These are phyloP conservation scores for Colletotrichum limetticola DNA, from an alignment of 2,329 filamentous ascomycete genomes.

Conservation along the genomic window DNA sequence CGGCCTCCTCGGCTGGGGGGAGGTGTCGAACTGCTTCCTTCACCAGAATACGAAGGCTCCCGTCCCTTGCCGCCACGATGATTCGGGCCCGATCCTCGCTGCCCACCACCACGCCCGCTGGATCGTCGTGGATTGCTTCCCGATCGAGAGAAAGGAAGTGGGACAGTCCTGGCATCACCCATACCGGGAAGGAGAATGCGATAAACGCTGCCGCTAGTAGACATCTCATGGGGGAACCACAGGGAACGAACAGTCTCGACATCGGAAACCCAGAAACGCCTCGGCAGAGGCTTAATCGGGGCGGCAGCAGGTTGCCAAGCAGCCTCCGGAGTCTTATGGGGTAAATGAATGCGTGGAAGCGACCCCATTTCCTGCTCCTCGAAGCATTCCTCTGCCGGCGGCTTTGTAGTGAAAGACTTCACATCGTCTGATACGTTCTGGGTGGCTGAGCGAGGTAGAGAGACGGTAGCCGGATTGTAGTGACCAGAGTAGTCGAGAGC, in stretches of 20 bases:
- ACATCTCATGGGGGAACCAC: constrained; percentile 39
- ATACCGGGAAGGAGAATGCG: constrained; percentile 56
- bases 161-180: constrained; percentile 49
- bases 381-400: constrained; percentile 82
- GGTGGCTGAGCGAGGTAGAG: constrained; percentile 59
- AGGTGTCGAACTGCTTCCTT: constrained; percentile 34
- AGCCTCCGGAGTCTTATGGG: constrained; percentile 68
- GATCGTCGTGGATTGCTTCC: constrained; percentile 46
- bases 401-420: constrained; percentile 65
- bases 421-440: constrained; percentile 13
- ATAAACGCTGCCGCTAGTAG: constrained; percentile 33
- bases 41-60: constrained; percentile 33
- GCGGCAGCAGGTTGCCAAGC: constrained; percentile 70
- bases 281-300: constrained; percentile 64
- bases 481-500: constrained; percentile 67
- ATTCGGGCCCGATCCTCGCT: constrained; percentile 34
- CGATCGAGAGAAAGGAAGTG: constrained; percentile 47
- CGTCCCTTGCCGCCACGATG: constrained; percentile 37
- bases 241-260: constrained; percentile 45
- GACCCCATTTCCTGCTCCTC: constrained; percentile 85
- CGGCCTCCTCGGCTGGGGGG: constrained; percentile 48
- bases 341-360: constrained; percentile 76
- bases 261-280: constrained; percentile 59
- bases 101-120: constrained; percentile 35
- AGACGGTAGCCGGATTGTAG: constrained; percentile 73